Percentiles rank a stretch among this genome's conserved stretches.
Conservation (phyloP, 805 yeast species). For the Teunomyces barrocoloradensis region DNA sequence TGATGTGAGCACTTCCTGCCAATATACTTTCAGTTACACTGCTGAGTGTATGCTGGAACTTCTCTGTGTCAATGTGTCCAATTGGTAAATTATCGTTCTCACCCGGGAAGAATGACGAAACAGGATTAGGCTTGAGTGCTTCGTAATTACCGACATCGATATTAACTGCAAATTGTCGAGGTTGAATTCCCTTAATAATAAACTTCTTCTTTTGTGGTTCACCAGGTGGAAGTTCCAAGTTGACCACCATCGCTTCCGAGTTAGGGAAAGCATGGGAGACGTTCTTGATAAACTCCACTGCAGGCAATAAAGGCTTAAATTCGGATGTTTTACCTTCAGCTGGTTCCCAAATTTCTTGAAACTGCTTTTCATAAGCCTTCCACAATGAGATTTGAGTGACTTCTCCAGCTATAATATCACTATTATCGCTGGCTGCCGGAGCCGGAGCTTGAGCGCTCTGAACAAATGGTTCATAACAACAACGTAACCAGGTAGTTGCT, state of each 20-base stretch:
- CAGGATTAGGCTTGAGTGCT: constrained; percentile 28
- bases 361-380: constrained; percentile 91
- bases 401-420: constrained; percentile 52
- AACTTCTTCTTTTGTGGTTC: constrained; percentile 65
- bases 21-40: constrained; percentile 21
- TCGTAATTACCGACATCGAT: constrained; percentile 44
- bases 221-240: constrained; percentile 42
- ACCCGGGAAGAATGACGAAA: constrained; percentile 10
- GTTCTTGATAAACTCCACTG: constrained; percentile 94
- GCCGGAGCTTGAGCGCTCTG: constrained; percentile 9
- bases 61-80: constrained; percentile 36
- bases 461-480: constrained; percentile 76
- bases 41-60: constrained; percentile 28
- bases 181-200: constrained; percentile 91
- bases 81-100: constrained; percentile 24
- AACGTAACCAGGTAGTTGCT: constrained; percentile 92
- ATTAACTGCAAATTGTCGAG: constrained; percentile 60
- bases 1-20: constrained; percentile 18
- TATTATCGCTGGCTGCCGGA: constrained; percentile 7
- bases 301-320: constrained; percentile 62
- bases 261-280: constrained; percentile 85
- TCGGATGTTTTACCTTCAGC: constrained; percentile 38
- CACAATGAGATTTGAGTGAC: constrained; percentile 94
- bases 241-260: constrained; percentile 91
- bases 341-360: constrained; percentile 58